phyloP scores from a whole-genome alignment of 108 stramenopile genomes.

The Nitzschia sp. region DNA sequence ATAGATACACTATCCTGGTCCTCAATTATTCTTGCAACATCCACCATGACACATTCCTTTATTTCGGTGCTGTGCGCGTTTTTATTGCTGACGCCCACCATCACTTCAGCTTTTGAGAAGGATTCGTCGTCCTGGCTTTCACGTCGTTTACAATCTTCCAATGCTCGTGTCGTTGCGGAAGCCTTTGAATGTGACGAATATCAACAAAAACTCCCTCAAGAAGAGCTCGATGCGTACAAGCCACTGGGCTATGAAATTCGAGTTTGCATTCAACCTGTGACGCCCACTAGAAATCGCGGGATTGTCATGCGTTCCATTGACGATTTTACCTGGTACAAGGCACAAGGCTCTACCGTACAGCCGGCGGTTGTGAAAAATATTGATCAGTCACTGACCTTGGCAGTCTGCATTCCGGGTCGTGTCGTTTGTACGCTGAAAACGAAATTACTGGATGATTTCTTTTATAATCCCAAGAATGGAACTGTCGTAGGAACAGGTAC shows the following conservation, averaged over 20 bases:
- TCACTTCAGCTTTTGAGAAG: too few relatives aligned
- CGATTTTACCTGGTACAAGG: conserved; percentile 11
- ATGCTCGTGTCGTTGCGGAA: conserved; percentile 15
- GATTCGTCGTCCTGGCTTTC: too few relatives aligned
- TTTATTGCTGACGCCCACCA: too few relatives aligned
- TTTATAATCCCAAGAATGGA: conserved; percentile 11
- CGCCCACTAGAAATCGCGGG: conserved; percentile 14
- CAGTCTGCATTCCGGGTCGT: conserved; percentile 10
- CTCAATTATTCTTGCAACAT: too few relatives aligned
- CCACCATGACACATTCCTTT: too few relatives aligned
- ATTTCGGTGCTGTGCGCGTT: too few relatives aligned
- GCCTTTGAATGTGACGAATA: conserved; percentile 22
- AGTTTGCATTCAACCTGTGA: conserved; percentile 4
- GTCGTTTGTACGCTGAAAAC: conserved; percentile 12
- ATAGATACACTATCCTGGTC: too few relatives aligned
- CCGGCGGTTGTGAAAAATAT: background rate
- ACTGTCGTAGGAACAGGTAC: conserved; percentile 8
- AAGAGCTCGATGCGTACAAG: background rate
- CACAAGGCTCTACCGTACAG: conserved; percentile 1
- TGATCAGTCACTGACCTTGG: conserved; percentile 1
- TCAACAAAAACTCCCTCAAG: background rate
- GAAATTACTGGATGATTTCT: conserved; percentile 10
- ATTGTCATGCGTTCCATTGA: conserved; percentile 21
- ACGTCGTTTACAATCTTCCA: conserved; percentile 6
- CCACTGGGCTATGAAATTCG: conserved; percentile 18